These are phyloP conservation scores for Metschnikowia santaceciliae DNA, from an alignment of 805 yeast species.

Conservation along the genomic window DNA sequence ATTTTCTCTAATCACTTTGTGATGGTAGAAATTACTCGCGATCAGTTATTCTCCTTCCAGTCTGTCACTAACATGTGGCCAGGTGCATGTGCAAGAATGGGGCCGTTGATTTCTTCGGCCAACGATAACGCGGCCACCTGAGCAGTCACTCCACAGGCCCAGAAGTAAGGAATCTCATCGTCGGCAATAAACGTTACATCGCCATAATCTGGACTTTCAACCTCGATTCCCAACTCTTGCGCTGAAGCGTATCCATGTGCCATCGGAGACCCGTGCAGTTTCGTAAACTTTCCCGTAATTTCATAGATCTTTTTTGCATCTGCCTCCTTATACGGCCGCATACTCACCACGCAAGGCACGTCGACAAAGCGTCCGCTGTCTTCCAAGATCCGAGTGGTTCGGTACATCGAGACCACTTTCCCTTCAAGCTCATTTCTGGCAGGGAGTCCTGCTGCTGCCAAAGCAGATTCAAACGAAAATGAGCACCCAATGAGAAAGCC, in stretches of 20 bases:
- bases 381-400: constrained; percentile 11
- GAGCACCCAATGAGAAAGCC: constrained; percentile 44
- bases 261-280: constrained; percentile 40
- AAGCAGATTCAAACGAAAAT: constrained; percentile 36
- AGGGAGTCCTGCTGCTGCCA: constrained; percentile 25
- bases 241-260: constrained; percentile 40
- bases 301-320: constrained; percentile 27
- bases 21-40: too few relatives aligned
- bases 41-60: constrained; percentile 15
- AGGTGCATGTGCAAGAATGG: constrained; percentile 32
- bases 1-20: too few relatives aligned
- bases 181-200: constrained; percentile 25
- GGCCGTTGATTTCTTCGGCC: constrained; percentile 25
- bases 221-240: constrained; percentile 32
- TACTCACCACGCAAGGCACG: constrained; percentile 37
- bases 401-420: constrained; percentile 13
- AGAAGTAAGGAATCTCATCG: constrained; percentile 40
- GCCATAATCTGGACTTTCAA: constrained; percentile 35
- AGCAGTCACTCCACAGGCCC: constrained; percentile 46
- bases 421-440: constrained; percentile 21
- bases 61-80: constrained; percentile 37
- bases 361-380: constrained; percentile 29
- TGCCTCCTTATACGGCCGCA: constrained; percentile 33
- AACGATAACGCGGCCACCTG: constrained; percentile 28
- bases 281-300: constrained; percentile 26